Base-by-base conservation (phyloP, 2,329 filamentous ascomycete species). In the Sporothrix brasiliensis region DNA sequence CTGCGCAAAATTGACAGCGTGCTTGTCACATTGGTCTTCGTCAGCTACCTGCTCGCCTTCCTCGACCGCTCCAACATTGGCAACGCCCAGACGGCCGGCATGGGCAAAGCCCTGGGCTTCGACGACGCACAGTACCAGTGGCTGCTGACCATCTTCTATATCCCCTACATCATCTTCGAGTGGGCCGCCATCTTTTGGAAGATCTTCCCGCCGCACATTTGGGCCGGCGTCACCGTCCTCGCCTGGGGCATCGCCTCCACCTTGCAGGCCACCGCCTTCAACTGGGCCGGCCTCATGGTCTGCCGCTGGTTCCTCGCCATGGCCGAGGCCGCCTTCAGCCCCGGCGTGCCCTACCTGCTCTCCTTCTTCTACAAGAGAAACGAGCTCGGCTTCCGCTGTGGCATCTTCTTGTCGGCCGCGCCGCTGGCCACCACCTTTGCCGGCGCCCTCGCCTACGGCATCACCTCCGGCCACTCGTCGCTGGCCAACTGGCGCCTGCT, bases 351-450 rank as follows among this genome's bases (percentile, higher is more conserved):
- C 0, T 82, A 81, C 60, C 79, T 83, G 27, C 76, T 84, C 6
- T 81, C 79, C 9, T 83, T 84, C 74, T 84, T 84, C 74, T 85
- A 84, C 70, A 77, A 80, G 7, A 76, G 83, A 5, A 75, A 79
- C 21, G 92, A 94, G 75, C 81, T 94, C 11, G 92, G 91, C 1
- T 85, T 91, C 71, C 84, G 91, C 34, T 90, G 87, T 19, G 91
- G 90, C 11, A 80, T 93, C 6, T 91, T 92, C 77, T 85, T 94
- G 69, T 89, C 89, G 0, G 90, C 79, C 13, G 88, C 89, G 0
- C 89, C 89, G 1, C 80, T 92, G 41, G 89, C 89, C 13, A 91
- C 88, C 72, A 88, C 86, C 0, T 91, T 91, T 75, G 88, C 89
- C 0, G 77, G 89, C 2, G 88, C 87, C 3, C 80, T 90, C 6